Evolutionary conservation across 805 yeast genomes (phyloP).

Genomic region (Hanseniaspora guilliermondii): DNA sequence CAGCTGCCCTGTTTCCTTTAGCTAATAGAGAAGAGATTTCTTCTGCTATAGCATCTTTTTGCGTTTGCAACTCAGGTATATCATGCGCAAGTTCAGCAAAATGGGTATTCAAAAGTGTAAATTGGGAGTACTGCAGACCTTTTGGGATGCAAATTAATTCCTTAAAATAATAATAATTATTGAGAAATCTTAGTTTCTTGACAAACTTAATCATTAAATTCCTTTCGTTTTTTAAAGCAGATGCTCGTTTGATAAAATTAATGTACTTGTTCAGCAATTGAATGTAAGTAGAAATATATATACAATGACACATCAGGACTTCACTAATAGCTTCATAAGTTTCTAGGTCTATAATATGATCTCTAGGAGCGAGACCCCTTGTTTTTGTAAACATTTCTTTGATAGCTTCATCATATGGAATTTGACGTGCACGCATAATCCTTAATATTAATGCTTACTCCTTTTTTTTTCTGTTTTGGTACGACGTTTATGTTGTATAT

Average conservation of each 20-base stretch:
- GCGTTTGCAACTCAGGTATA: neutral
- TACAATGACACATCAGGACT: conserved; percentile 16
- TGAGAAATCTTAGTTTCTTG: conserved; percentile 26
- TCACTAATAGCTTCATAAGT: neutral
- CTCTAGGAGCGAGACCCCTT: neutral
- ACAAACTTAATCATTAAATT: conserved; percentile 27
- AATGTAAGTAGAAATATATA: conserved; percentile 23
- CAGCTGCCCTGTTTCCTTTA: neutral
- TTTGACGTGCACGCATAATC: neutral
- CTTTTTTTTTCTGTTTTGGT: neutral
- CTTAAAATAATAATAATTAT: conserved; percentile 18
- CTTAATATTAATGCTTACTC: neutral
- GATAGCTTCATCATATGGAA: too few relatives aligned
- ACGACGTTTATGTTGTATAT: neutral
- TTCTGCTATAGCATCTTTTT: conserved; percentile 7
- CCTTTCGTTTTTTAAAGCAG: conserved; percentile 26
- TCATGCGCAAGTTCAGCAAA: neutral
- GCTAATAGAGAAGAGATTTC: conserved; percentile 19
- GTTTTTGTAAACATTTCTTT: too few relatives aligned
- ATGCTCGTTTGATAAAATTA: conserved; percentile 23
- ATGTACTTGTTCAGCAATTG: conserved; percentile 26
- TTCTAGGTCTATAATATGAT: neutral
- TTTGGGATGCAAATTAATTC: conserved; percentile 3
- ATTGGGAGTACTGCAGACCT: conserved; percentile 14
- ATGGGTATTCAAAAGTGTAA: conserved; percentile 1